Conservation (phyloP, 768 basidiomycete species). For the Hortiboletus campestris region DNA sequence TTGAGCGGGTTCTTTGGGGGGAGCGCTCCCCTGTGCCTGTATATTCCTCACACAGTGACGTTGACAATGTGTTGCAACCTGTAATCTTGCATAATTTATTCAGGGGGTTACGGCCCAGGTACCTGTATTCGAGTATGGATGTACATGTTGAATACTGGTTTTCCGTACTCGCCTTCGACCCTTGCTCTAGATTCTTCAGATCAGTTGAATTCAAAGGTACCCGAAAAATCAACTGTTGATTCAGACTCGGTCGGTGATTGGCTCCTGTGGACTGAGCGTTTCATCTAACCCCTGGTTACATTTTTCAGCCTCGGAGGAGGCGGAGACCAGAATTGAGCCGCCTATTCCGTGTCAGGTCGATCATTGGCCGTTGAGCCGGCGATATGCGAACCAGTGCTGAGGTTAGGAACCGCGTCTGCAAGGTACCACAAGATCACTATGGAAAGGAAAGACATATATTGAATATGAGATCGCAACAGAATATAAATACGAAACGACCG, state of each 20-base stretch:
- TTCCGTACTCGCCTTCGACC: neutral
- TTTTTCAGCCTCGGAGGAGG: neutral
- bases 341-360: neutral
- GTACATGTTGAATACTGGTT: neutral
- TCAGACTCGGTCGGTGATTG: neutral
- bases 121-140: neutral
- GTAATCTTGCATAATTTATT: neutral
- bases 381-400: constrained; percentile 1
- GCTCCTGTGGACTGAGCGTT: neutral
- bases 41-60: neutral
- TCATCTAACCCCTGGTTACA: neutral
- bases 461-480: neutral
- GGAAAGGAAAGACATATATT: neutral
- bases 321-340: neutral
- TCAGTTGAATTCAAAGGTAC: neutral
- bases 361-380: neutral
- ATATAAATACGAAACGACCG: neutral
- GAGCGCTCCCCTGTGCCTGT: neutral
- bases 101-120: neutral
- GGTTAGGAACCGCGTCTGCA: neutral
- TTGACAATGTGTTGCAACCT: neutral
- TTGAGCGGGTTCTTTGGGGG: neutral
- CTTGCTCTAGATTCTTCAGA: neutral
- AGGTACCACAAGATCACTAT: neutral
- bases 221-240: neutral